A percentile compares a stretch with the other conserved stretches of the same genome.
Evolutionary conservation across 2,329 filamentous ascomycete genomes (phyloP).

Genomic region (Cladosporium cucumerinum): DNA sequence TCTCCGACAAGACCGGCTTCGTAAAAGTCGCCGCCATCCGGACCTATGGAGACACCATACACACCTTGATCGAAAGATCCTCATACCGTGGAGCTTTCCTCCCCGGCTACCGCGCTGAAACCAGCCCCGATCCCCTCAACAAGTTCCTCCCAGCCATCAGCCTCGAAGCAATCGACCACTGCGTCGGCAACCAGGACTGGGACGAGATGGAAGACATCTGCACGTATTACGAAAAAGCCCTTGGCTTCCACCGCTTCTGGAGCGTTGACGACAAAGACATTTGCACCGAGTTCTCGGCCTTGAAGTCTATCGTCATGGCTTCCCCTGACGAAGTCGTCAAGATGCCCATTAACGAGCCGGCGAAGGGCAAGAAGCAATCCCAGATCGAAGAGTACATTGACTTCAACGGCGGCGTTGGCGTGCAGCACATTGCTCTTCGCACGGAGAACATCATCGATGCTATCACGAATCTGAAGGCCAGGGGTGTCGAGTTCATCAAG

Average conservation of each 20-base stretch:
- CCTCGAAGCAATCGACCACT: conserved; percentile 84
- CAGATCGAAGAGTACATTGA: conserved; percentile 88
- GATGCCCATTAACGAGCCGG: conserved; percentile 98
- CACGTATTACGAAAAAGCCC: conserved; percentile 76
- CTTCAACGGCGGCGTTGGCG: conserved; percentile 85
- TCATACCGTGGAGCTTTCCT: conserved; percentile 74
- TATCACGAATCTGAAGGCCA: conserved; percentile 74
- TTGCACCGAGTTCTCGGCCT: conserved; percentile 84
- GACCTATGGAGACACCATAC: conserved; percentile 93
- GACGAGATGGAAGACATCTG: conserved; percentile 71
- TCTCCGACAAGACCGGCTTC: conserved; percentile 58
- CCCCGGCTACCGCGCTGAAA: conserved; percentile 69
- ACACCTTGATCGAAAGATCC: conserved; percentile 76
- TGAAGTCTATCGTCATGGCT: conserved; percentile 88
- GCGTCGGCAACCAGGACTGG: conserved; percentile 97
- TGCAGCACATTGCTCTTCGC: conserved; percentile 88
- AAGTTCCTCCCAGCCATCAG: conserved; percentile 60
- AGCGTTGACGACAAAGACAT: conserved; percentile 91
- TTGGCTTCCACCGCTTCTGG: conserved; percentile 97
- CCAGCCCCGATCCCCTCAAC: conserved; percentile 45
- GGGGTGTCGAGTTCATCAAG: conserved; percentile 88
- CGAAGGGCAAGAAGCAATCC: conserved; percentile 80
- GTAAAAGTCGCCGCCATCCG: conserved; percentile 74
- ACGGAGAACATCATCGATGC: conserved; percentile 75
- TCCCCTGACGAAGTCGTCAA: conserved; percentile 82